Base-by-base conservation (phyloP, 257 asterid species). In the Capsicum pubescens region DNA sequence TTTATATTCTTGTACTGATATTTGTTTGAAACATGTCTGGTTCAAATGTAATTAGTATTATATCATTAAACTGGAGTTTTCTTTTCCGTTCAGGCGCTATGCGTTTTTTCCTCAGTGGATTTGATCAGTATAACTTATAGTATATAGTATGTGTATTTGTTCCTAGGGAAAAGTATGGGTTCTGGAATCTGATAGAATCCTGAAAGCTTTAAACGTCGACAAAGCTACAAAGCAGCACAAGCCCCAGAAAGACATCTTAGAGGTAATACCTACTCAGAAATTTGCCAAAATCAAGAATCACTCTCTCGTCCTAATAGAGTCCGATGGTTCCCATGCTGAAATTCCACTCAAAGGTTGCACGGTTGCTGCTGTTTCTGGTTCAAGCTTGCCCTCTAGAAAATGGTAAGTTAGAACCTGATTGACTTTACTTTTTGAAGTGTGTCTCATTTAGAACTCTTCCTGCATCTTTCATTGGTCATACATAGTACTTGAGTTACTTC, bases 311-410 rank as follows among this genome's bases (percentile, higher is more conserved):
- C 81, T 96, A 81, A 88, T 78, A 21, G 99, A 96, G 64, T 79
- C 91, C 19, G 98, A 93, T 92, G 91, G 92, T 86, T 90, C 94
- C 54, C 72, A 15, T 81, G 88, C 88, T n/a, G 93, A 92, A 84
- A 91, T 96, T 89, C 87, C 64, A 68, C 95, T 96, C n/a, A 90
- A 57, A 79, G 97, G 95, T 71, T 96, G 99, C 91, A 87, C 84
- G 57, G 60, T 94, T 69, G 88, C 86, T 8, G 94, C 99, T 90
- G 98, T 96, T 86, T 96, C 99, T 0, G 95, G 97, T 82, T 88
- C 99, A 86, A 87, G 83, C 89, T 60, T 89, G 86, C 80, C 98
- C 16, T 83, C 95, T 26, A 92, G 92, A 88, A 96, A 96, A 92
- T 96, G 99, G 99, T 94, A 83, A 80, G 80, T 81, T 57, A 59